Percentiles rank a stretch among this genome's conserved stretches.
Conservation (phyloP, 2,329 filamentous ascomycete species). For the Diaporthe sp. region DNA sequence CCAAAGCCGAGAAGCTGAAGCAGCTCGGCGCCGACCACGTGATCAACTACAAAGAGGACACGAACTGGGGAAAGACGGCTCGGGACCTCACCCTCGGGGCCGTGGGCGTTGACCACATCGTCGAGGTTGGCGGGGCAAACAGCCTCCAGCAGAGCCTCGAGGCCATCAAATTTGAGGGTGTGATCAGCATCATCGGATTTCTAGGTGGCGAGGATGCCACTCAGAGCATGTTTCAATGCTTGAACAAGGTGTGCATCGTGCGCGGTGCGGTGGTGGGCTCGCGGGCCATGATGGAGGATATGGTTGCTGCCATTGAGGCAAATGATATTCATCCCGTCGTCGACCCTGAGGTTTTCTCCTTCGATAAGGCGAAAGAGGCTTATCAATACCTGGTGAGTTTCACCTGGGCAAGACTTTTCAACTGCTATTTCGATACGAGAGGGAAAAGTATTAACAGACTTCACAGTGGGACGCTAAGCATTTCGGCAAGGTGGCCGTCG, state of each 20-base stretch:
- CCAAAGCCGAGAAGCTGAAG: conserved; percentile 63
- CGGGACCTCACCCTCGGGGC: conserved; percentile 59
- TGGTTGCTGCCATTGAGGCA: conserved; percentile 56
- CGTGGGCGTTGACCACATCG: conserved; percentile 63
- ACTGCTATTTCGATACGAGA: not conserved
- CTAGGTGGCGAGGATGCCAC: conserved; percentile 58
- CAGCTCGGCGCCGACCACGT: conserved; percentile 66
- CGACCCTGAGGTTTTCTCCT: conserved; percentile 51
- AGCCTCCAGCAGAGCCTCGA: conserved; percentile 59
- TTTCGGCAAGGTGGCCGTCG: conserved; percentile 67
- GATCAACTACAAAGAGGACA: conserved; percentile 66
- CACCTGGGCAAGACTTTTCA: not conserved
- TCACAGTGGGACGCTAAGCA: conserved; percentile 61
- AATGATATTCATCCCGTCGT: conserved; percentile 58
- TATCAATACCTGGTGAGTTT: conserved; percentile 63
- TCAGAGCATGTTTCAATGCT: conserved; percentile 65
- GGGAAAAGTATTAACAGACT: not conserved
- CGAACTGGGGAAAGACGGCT: conserved; percentile 66
- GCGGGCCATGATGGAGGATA: conserved; percentile 55
- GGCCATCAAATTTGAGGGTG: conserved; percentile 48
- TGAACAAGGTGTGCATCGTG: conserved; percentile 52
- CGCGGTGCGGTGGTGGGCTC: conserved; percentile 58
- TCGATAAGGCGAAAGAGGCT: conserved; percentile 56
- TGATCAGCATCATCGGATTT: conserved; percentile 56
- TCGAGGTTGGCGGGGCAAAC: conserved; percentile 67